Base-by-base conservation (phyloP, 805 yeast species). In the Kazachstania martiniae region DNA sequence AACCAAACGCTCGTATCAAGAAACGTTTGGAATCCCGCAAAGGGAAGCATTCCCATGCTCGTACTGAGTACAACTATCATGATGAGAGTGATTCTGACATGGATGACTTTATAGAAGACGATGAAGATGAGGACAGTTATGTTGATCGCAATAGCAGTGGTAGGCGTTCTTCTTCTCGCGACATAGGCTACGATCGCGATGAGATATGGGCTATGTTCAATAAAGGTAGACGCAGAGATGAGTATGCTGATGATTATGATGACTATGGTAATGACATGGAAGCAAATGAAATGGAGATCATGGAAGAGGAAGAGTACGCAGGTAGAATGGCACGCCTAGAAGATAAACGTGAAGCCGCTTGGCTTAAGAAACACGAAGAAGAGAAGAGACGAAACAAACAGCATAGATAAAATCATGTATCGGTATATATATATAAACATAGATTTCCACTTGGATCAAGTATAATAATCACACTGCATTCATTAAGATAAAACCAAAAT, bases 201-300 rank as follows among this genome's bases (percentile, higher is more conserved):
- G 95, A 86, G 54, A 87, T 89, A 29, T 85, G 95, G 95, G 72
- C 76, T 13, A 69, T 89, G 56, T 81, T 87, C 55, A 77, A 74
- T 48, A 66, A 71, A 36, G 84, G 86, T 3, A 66, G 26, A 6
- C 21, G 66, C 37, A 63, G 67, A 34, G 62, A 84, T 28, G 56
- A 58, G 23, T 61, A 65, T 32, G 65, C 66, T 33, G 36, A 36
- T 8, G 36, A 32, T 5, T 27, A 36, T 12, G 74, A 70, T 34
- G 70, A 66, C 34, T 67, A 70, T 6, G 63, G 64, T 16, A 69
- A 60, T 25, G 85, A 83, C 47, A 89, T 91, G 96, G 97, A 89
- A 51, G 95, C 95, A 3, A 79, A 91, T 1, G 96, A 95, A 18
- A 77, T 77, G 18, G 96, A 89, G 41, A 74, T 91, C 16, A 60